These are phyloP conservation scores for Globisporangium irregulare DNA, from an alignment of 352 stramenopile species.

Conservation along the genomic window DNA sequence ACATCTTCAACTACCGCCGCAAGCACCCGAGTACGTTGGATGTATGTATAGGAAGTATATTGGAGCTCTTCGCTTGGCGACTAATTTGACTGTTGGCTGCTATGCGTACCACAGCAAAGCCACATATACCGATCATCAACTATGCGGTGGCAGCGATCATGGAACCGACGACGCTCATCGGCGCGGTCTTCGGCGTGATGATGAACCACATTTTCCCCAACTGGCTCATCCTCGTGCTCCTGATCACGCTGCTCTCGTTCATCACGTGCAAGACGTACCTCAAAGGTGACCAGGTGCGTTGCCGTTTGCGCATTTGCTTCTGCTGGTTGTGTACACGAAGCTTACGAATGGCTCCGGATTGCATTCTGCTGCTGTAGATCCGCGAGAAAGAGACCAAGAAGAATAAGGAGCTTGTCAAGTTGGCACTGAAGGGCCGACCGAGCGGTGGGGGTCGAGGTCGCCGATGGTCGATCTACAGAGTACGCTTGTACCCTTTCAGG, in stretches of 20 bases:
- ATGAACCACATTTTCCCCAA: slow-evolving; percentile 81
- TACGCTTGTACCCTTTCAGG: slow-evolving; percentile 19
- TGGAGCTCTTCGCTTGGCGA: background rate
- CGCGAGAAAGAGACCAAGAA: slow-evolving; percentile 50
- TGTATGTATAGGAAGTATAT: background rate
- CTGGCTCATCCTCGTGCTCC: slow-evolving; percentile 77
- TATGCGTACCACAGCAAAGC: slow-evolving; percentile 35
- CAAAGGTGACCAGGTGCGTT: slow-evolving; percentile 62
- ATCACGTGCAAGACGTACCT: slow-evolving; percentile 72
- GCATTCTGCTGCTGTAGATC: slow-evolving; percentile 29
- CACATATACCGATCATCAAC: slow-evolving; percentile 94
- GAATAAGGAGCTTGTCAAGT: slow-evolving; percentile 46
- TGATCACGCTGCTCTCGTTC: slow-evolving; percentile 73
- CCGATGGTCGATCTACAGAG: slow-evolving; percentile 68
- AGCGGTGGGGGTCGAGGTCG: slow-evolving; percentile 40
- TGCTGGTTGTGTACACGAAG: background rate
- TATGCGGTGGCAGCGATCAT: slow-evolving; percentile 99
- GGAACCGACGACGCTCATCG: slow-evolving; percentile 91
- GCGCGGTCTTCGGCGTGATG: slow-evolving; percentile 79
- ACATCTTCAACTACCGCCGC: slow-evolving; percentile 91
- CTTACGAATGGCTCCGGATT: background rate
- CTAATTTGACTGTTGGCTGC: background rate
- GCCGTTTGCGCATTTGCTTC: background rate
- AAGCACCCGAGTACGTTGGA: slow-evolving; percentile 84
- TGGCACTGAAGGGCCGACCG: slow-evolving; percentile 42